Conservation (phyloP, 176 grass and related monocot genomes). For the Eragrostis nindensis region DNA sequence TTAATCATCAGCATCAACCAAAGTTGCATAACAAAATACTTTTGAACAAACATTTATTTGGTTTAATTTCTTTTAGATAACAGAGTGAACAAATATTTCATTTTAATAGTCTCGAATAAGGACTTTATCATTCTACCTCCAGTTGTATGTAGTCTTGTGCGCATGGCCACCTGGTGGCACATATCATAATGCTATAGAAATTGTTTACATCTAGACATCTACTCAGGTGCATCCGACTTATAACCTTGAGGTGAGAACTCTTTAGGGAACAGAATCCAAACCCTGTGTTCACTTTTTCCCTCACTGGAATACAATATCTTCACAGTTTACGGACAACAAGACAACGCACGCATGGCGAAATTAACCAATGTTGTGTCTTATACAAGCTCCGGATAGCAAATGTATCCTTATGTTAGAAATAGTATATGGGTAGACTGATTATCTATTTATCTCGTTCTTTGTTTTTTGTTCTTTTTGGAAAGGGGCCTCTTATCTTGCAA, state of each 20-base stretch:
- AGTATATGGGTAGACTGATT: slow-evolving; percentile 22
- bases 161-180: not conserved
- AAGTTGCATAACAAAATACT: not conserved
- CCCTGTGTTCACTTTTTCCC: not conserved
- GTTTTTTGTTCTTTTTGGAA: slow-evolving; percentile 35
- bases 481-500: slow-evolving; percentile 47
- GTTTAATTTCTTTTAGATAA: not conserved
- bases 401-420: not conserved
- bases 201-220: not conserved
- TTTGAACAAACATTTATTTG: not conserved
- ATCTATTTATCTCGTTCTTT: slow-evolving; percentile 38
- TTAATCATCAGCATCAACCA: not conserved
- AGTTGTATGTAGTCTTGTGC: not conserved
- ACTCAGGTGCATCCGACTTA: not conserved
- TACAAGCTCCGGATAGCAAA: not conserved
- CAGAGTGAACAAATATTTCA: too few relatives aligned
- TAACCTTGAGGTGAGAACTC: not conserved
- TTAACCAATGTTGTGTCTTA: not conserved
- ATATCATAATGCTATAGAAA: not conserved
- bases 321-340: slow-evolving; percentile 21
- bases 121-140: not conserved
- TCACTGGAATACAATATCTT: not conserved
- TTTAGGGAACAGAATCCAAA: not conserved
- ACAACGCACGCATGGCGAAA: not conserved
- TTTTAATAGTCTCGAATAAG: not conserved